phyloP scores from a whole-genome alignment of 1,139 yeast species.

The Pichia sp. region DNA sequence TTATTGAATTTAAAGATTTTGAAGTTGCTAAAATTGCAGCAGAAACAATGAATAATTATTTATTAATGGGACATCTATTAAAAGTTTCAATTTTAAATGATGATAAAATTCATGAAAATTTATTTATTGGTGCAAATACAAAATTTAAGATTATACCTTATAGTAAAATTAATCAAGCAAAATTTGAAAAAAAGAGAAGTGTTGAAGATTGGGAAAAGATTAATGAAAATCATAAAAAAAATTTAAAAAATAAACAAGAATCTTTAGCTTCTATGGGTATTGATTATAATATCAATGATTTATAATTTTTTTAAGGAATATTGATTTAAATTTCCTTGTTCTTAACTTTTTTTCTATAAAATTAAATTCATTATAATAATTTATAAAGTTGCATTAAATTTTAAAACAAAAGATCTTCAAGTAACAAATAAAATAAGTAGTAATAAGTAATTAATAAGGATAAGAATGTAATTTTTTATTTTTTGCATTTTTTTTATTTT shows the following conservation, averaged over 20 bases:
- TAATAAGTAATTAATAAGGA: no score
- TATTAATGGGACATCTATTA: constrained; percentile 78
- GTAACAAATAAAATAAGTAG: no score
- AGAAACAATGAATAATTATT: constrained; percentile 93
- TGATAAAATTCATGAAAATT: constrained; percentile 42
- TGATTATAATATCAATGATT: constrained; percentile 34
- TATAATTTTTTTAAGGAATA: constrained; percentile 13
- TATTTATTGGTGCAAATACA: constrained; percentile 46
- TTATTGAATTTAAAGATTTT: constrained; percentile 67
- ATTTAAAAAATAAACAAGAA: constrained; percentile 38
- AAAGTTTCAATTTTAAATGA: constrained; percentile 53
- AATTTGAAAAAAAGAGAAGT: constrained; percentile 52
- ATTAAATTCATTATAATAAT: no score
- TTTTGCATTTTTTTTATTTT: no score
- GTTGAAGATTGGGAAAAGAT: constrained; percentile 55
- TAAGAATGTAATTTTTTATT: no score
- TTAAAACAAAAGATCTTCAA: no score
- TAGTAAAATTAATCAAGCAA: constrained; percentile 47
- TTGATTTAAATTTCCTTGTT: no score
- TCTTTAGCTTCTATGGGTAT: constrained; percentile 51
- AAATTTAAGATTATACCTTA: constrained; percentile 61
- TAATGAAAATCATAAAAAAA: constrained; percentile 42
- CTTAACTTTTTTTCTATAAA: no score
- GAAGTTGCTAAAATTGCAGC: constrained; percentile 85
- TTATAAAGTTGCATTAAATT: no score